Conservation (phyloP, 176 grass and related monocot genomes). For the Lolium perenne region DNA sequence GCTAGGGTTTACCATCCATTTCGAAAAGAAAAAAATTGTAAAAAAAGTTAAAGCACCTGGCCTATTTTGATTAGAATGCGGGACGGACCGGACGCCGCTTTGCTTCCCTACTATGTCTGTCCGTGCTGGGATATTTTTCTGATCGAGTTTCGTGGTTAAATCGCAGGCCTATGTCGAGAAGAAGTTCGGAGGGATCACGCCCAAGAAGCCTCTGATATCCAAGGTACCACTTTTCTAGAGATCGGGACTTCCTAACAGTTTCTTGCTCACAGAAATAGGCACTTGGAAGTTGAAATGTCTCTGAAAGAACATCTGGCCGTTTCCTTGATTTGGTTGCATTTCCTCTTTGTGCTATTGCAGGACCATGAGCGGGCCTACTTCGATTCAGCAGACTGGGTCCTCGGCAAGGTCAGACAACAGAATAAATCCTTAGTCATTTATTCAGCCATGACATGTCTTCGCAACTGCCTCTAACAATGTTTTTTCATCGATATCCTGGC, state of each 20-base stretch:
- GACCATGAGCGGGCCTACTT: slow-evolving; percentile 92
- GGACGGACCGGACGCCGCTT: too few species aligned
- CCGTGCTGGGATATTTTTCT: not conserved
- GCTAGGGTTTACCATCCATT: not conserved
- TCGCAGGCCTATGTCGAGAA: slow-evolving; percentile 59
- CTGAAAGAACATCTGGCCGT: not conserved
- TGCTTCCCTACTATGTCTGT: not conserved
- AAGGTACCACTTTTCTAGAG: slow-evolving; percentile 48
- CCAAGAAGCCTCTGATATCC: slow-evolving; percentile 95
- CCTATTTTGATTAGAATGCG: too few species aligned
- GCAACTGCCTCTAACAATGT: slow-evolving; percentile 10
- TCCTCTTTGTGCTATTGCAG: slow-evolving; percentile 46
- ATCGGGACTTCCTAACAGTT: not conserved
- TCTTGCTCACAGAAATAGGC: too few species aligned
- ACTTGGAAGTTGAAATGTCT: not conserved
- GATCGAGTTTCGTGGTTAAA: not conserved
- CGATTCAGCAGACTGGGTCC: slow-evolving; percentile 92
- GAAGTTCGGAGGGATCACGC: slow-evolving; percentile 84
- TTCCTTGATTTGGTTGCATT: not conserved
- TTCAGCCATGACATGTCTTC: slow-evolving; percentile 2
- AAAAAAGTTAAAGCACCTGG: too few species aligned
- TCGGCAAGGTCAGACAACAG: slow-evolving; percentile 75
- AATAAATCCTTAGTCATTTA: not conserved
- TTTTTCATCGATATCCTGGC: not conserved
- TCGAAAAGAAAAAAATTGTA: too few species aligned